These are phyloP conservation scores for Darksidea phi DNA, from an alignment of 495 filamentous ascomycete genomes.

Conservation along the genomic window DNA sequence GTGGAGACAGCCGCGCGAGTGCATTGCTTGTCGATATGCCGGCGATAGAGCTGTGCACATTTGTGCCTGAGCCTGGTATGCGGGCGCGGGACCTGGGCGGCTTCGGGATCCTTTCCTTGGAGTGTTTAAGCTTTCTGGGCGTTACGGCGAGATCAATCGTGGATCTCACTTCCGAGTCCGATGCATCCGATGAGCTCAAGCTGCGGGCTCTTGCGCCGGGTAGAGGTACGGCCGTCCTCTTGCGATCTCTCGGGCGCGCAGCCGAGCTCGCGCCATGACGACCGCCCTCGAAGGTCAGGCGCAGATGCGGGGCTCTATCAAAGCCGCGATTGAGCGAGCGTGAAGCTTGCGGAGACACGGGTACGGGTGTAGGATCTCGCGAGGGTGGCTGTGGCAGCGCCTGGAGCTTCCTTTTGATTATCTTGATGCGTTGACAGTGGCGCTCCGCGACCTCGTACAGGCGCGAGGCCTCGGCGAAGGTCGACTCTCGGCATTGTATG, in stretches of 20 bases:
- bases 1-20: slow-evolving; percentile 71
- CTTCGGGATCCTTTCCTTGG: slow-evolving; percentile 36
- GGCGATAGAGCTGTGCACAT: slow-evolving; percentile 55
- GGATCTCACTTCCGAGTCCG: slow-evolving; percentile 14
- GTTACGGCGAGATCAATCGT: slow-evolving; percentile 17
- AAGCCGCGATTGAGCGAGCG: slow-evolving; percentile 45
- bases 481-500: slow-evolving; percentile 70
- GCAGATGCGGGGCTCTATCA: slow-evolving; percentile 40
- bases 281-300: slow-evolving; percentile 41
- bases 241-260: slow-evolving; percentile 24
- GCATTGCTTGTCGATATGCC: slow-evolving; percentile 80
- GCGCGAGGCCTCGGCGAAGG: slow-evolving; percentile 79
- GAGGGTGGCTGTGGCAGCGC: slow-evolving; percentile 70
- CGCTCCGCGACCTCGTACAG: slow-evolving; percentile 75
- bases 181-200: slow-evolving; percentile 23
- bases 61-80: slow-evolving; percentile 51
- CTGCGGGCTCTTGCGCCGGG: slow-evolving; percentile 16
- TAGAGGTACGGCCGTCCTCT: slow-evolving; percentile 35
- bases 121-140: slow-evolving; percentile 8
- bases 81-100: slow-evolving; percentile 47
- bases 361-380: slow-evolving; percentile 63
- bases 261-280: slow-evolving; percentile 45
- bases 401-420: slow-evolving; percentile 78
- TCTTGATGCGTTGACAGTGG: slow-evolving; percentile 71
- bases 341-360: slow-evolving; percentile 47